Conservation (phyloP, 2,329 filamentous ascomycete genomes). For the Fusarium veterinarium region DNA sequence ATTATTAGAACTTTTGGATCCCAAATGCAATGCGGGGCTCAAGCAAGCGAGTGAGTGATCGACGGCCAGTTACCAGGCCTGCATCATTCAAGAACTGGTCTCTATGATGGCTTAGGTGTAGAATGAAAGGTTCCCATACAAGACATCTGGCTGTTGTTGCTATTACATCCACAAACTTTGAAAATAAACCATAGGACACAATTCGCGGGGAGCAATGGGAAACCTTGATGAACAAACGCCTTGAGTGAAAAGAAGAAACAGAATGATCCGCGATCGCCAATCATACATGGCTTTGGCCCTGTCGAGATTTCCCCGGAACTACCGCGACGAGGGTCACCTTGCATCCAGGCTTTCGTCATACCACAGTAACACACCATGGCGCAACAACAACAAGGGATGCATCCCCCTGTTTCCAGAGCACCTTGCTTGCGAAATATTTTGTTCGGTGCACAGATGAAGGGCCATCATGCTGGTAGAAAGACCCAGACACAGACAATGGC, state of each 20-base stretch:
- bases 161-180: background rate
- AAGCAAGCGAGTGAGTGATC: background rate
- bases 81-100: background rate
- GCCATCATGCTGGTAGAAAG: background rate
- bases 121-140: background rate
- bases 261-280: conserved; percentile 25
- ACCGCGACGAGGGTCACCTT: conserved; percentile 42
- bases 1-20: conserved; percentile 32
- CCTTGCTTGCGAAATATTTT: conserved; percentile 15
- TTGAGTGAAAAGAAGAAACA: conserved; percentile 11
- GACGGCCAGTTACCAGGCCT: conserved; percentile 2
- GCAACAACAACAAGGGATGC: conserved; percentile 10
- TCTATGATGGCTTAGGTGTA: background rate
- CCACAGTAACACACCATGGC: background rate
- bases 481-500: background rate
- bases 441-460: background rate
- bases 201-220: background rate
- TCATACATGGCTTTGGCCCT: conserved; percentile 7
- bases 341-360: background rate
- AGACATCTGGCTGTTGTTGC: background rate
- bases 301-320: conserved; percentile 37
- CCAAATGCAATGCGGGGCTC: conserved; percentile 25
- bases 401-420: conserved; percentile 28
- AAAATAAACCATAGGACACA: background rate
- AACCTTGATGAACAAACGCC: conserved; percentile 8